phyloP scores from a whole-genome alignment of 768 basidiomycete species.

The Lactifluus echinatus region DNA sequence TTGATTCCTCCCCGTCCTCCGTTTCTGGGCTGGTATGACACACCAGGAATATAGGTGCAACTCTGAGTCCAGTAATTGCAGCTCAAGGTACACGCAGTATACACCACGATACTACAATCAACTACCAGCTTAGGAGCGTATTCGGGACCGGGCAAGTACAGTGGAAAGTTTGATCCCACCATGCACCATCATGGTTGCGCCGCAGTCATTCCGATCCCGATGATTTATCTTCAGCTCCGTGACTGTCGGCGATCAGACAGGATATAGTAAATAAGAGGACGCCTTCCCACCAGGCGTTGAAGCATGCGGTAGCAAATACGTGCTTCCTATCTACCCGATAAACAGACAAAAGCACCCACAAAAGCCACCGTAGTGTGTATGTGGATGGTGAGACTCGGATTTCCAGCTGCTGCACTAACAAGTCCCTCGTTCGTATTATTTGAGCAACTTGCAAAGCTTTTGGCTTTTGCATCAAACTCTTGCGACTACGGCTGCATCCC shows the following conservation, averaged over 20 bases:
- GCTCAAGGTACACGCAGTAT: not conserved
- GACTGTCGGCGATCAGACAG: not conserved
- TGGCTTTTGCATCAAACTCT: not conserved
- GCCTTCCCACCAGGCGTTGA: not conserved
- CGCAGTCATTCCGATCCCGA: not conserved
- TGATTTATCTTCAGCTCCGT: not conserved
- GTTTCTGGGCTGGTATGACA: not conserved
- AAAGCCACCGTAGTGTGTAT: not conserved
- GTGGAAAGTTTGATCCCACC: not conserved
- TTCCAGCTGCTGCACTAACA: not conserved
- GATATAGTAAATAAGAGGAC: not conserved
- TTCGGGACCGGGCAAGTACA: not conserved
- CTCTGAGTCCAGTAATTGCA: not conserved
- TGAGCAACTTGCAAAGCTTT: not conserved
- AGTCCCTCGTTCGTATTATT: not conserved
- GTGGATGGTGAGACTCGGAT: too few relatives aligned
- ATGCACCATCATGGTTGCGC: not conserved
- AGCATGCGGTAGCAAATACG: not conserved
- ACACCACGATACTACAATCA: not conserved
- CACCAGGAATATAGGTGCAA: not conserved
- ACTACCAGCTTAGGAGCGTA: not conserved
- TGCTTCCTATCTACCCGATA: not conserved
- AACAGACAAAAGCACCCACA: not conserved
- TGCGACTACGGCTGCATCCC: not conserved
- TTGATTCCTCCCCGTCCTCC: not conserved